Conservation (phyloP, 2,329 filamentous ascomycete species). For the Penicillium hordei region DNA sequence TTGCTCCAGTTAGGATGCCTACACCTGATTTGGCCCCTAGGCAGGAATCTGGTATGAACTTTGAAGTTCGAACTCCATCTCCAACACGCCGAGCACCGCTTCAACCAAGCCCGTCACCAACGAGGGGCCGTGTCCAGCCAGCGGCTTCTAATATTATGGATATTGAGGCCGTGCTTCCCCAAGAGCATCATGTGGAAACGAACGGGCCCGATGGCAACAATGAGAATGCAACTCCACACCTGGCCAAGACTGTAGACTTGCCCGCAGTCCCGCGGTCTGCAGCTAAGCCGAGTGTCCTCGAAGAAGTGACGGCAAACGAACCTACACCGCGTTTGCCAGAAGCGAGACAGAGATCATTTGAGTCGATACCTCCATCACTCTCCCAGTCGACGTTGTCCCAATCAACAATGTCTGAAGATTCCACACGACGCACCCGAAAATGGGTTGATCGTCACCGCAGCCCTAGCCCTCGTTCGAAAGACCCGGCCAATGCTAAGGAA, state of each 20-base stretch:
- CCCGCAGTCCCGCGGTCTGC: conserved; percentile 23
- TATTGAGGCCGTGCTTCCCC: conserved; percentile 10
- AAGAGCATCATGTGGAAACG: conserved; percentile 3
- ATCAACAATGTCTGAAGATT: conserved; percentile 21
- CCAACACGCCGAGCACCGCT: conserved; percentile 22
- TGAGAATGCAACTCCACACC: conserved; percentile 25
- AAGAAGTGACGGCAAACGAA: conserved; percentile 43
- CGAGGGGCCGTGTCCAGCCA: conserved; percentile 15
- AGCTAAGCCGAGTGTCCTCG: conserved; percentile 34
- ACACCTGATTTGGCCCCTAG: conserved; percentile 14
- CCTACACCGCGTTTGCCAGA: conserved; percentile 24
- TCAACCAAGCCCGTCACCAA: conserved; percentile 22
- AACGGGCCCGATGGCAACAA: conserved; percentile 17
- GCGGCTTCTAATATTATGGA: conserved; percentile 9
- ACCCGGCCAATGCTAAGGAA: conserved; percentile 37
- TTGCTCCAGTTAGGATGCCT: conserved; percentile 2
- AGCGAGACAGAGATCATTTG: conserved; percentile 15
- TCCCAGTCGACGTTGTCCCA: conserved; percentile 8
- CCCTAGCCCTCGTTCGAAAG: conserved; percentile 41
- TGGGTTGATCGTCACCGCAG: conserved; percentile 38
- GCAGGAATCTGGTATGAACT: conserved; percentile 10
- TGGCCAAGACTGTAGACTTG: conserved; percentile 17
- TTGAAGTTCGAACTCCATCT: conserved; percentile 18
- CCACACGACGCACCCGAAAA: conserved; percentile 33
- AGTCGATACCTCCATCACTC: conserved; percentile 11